Conservation (phyloP, 1,139 yeast species). For the Debaryomyces coudertii region DNA sequence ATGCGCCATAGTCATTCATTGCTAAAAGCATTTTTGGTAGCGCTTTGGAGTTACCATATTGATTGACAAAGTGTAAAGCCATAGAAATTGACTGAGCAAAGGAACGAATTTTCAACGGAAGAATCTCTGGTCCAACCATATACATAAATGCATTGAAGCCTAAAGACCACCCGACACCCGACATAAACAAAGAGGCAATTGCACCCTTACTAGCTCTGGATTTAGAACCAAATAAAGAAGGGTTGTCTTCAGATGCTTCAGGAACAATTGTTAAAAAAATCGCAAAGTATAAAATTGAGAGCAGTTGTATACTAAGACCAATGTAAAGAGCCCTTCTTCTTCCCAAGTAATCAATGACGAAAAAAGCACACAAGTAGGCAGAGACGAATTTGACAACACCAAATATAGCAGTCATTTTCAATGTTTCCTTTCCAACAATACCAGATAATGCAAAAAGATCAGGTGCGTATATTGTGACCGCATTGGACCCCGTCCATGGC, state of each 20-base stretch:
- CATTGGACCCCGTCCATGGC: constrained; percentile 68
- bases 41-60: constrained; percentile 63
- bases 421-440: constrained; percentile 32
- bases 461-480: constrained; percentile 62
- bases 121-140: constrained; percentile 59
- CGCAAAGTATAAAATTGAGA: constrained; percentile 43
- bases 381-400: constrained; percentile 51
- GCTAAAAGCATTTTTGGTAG: constrained; percentile 54
- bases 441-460: constrained; percentile 59
- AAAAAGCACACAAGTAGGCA: constrained; percentile 50
- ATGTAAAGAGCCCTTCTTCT: constrained; percentile 43
- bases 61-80: constrained; percentile 62
- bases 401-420: constrained; percentile 51
- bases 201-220: constrained; percentile 51
- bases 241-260: constrained; percentile 38
- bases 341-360: constrained; percentile 51
- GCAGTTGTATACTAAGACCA: constrained; percentile 41
- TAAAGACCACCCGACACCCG: constrained; percentile 65
- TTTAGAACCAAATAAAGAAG: constrained; percentile 33
- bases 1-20: constrained; percentile 55
- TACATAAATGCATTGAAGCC: constrained; percentile 66
- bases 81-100: constrained; percentile 57
- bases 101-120: constrained; percentile 58
- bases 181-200: constrained; percentile 53
- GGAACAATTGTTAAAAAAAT: constrained; percentile 52